Percentiles rank a stretch among this genome's conserved stretches.
Evolutionary conservation across 1,139 yeast genomes (phyloP).

Genomic region (Yarrowia galli): DNA sequence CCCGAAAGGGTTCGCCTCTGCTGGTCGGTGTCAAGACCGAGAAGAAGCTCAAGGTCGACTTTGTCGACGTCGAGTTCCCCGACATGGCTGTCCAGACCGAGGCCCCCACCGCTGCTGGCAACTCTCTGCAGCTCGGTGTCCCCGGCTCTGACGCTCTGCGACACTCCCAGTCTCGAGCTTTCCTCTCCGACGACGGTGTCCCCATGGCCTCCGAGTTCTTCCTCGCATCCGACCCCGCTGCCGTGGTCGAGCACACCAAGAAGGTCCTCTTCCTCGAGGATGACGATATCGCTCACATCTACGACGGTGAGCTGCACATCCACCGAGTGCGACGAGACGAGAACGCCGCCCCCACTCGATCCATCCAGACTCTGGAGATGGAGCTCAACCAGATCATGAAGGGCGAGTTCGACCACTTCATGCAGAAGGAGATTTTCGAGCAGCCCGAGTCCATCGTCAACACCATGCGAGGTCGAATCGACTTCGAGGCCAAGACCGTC

Average conservation of each 20-base stretch:
- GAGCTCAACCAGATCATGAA: constrained; percentile 98
- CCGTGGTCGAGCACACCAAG: constrained; percentile 97
- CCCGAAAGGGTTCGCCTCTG: constrained; percentile 97
- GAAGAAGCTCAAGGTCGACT: constrained; percentile 93
- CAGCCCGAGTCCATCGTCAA: constrained; percentile 98
- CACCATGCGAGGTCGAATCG: constrained; percentile 99
- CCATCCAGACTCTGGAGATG: constrained; percentile 95
- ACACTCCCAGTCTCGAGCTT: constrained; percentile 92
- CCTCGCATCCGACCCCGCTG: constrained; percentile 96
- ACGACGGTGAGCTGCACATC: constrained; percentile 97
- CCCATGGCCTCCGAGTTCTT: constrained; percentile 97
- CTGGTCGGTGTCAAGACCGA: constrained; percentile 97
- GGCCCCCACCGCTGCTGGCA: constrained; percentile 42
- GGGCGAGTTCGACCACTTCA: constrained; percentile 94
- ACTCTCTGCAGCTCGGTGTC: constrained; percentile 42
- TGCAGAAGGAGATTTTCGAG: constrained; percentile 98
- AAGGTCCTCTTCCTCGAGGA: constrained; percentile 96
- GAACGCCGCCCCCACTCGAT: constrained; percentile 91
- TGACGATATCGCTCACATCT: constrained; percentile 97
- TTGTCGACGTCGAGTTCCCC: constrained; percentile 97
- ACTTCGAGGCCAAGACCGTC: constrained; percentile 78
- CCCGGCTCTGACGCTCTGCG: constrained; percentile 65
- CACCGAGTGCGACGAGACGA: constrained; percentile 93
- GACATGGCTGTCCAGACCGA: constrained; percentile 56
- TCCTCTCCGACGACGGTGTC: constrained; percentile 86